Percentiles rank a stretch among this genome's conserved stretches.
phyloP scores from a whole-genome alignment of 2,329 filamentous ascomycete species.

The Zalaria obscura region DNA sequence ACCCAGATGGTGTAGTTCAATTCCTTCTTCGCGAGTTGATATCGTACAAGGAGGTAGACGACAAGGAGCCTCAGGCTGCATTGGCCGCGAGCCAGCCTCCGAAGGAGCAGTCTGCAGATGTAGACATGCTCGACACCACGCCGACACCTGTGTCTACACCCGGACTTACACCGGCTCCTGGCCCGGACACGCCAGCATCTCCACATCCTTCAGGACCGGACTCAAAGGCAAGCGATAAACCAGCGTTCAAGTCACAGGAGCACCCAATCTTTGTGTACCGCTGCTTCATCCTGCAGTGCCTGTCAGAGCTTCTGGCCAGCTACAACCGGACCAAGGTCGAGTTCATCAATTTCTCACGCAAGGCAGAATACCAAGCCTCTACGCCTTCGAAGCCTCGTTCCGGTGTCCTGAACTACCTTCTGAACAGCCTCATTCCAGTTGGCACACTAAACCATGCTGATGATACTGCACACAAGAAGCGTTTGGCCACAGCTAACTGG shows the following conservation, averaged over 20 bases:
- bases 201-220: slow-evolving; percentile 6
- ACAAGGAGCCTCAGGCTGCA: slow-evolving; percentile 46
- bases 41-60: slow-evolving; percentile 83
- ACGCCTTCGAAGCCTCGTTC: slow-evolving; percentile 92
- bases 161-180: slow-evolving; percentile 22
- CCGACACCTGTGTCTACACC: slow-evolving; percentile 4
- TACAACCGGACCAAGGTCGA: slow-evolving; percentile 95
- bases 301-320: slow-evolving; percentile 78
- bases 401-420: slow-evolving; percentile 82
- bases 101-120: slow-evolving; percentile 24
- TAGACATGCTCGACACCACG: slow-evolving; percentile 32
- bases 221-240: slow-evolving; percentile 49
- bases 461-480: slow-evolving; percentile 68
- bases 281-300: slow-evolving; percentile 83
- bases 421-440: slow-evolving; percentile 61
- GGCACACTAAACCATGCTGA: slow-evolving; percentile 58
- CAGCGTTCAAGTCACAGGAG: slow-evolving; percentile 75
- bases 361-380: slow-evolving; percentile 64
- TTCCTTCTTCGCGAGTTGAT: slow-evolving; percentile 87
- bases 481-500: slow-evolving; percentile 67
- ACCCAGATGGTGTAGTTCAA: slow-evolving; percentile 87
- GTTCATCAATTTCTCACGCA: slow-evolving; percentile 97
- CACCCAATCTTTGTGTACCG: slow-evolving; percentile 95
- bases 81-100: slow-evolving; percentile 10
- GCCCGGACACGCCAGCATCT: not conserved